A percentile compares a stretch with the other conserved stretches of the same genome.
Evolutionary conservation across 2,329 filamentous ascomycete genomes (phyloP).

Genomic region (Penicillium paneum): DNA sequence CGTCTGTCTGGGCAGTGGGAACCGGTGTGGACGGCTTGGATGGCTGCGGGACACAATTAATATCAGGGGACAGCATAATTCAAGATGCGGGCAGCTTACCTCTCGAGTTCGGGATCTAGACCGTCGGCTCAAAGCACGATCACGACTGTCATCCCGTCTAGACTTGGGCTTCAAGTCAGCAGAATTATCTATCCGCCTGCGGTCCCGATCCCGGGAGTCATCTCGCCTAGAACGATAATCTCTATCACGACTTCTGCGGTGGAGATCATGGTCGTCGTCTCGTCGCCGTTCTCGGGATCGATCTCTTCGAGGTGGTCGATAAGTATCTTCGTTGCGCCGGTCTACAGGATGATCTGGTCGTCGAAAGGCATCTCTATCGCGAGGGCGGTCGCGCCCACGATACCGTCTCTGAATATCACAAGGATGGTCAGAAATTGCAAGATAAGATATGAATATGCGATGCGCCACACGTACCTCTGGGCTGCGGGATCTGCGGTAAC

Average conservation of each 20-base stretch:
- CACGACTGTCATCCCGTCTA: slow-evolving; percentile 64
- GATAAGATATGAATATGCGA: background rate
- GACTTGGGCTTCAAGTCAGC: slow-evolving; percentile 66
- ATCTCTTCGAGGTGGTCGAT: slow-evolving; percentile 61
- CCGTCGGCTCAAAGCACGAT: slow-evolving; percentile 51
- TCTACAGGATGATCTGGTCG: slow-evolving; percentile 67
- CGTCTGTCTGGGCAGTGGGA: slow-evolving; percentile 58
- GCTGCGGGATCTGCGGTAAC: slow-evolving; percentile 47
- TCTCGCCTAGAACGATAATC: slow-evolving; percentile 69
- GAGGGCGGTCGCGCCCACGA: slow-evolving; percentile 51
- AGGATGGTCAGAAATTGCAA: slow-evolving; percentile 12
- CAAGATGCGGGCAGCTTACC: slow-evolving; percentile 46
- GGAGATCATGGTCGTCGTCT: slow-evolving; percentile 57
- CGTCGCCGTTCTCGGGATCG: slow-evolving; percentile 63
- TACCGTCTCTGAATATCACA: slow-evolving; percentile 50
- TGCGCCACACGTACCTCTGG: slow-evolving; percentile 44
- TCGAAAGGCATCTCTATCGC: slow-evolving; percentile 58
- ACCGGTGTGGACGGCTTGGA: slow-evolving; percentile 51
- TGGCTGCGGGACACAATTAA: slow-evolving; percentile 39
- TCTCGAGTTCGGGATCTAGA: slow-evolving; percentile 54
- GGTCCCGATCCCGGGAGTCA: slow-evolving; percentile 65
- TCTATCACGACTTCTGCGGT: slow-evolving; percentile 64
- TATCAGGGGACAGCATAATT: background rate
- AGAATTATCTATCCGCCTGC: slow-evolving; percentile 65
- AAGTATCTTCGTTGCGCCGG: slow-evolving; percentile 56